A percentile compares a stretch with the other conserved stretches of the same genome.
Conservation (phyloP, 306 rosid genomes). For the Sicyos baderoa region DNA sequence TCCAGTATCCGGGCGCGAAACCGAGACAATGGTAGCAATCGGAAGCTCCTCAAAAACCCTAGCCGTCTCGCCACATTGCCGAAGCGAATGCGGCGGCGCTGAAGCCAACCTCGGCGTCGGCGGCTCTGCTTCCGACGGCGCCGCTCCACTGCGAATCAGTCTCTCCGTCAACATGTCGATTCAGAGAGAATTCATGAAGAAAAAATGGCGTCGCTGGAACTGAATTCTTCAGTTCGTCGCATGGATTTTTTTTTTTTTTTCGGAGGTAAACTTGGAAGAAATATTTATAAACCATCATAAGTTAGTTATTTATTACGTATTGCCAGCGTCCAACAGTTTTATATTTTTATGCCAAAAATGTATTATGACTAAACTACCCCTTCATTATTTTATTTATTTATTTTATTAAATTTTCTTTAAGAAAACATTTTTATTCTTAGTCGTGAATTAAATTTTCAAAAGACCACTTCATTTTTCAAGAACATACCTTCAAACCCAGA, state of each 20-base stretch:
- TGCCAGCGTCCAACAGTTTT: too few species aligned
- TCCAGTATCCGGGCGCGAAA: constrained; percentile 67
- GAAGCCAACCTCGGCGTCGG: constrained; percentile 12
- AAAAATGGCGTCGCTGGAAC: neutral
- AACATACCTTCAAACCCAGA: too few species aligned
- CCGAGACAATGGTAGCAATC: constrained; percentile 50
- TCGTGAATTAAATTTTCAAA: too few species aligned
- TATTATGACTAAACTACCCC: neutral
- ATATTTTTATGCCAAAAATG: neutral
- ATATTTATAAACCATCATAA: neutral
- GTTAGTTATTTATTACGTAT: neutral
- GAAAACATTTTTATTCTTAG: too few species aligned
- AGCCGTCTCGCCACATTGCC: constrained; percentile 33
- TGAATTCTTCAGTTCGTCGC: constrained; percentile 25
- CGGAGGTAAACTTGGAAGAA: neutral
- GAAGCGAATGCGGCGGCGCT: constrained; percentile 25
- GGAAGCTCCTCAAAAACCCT: constrained; percentile 72
- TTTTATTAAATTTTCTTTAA: too few species aligned
- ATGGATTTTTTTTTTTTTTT: constrained; percentile 23
- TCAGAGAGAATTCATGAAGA: neutral
- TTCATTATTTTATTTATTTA: too few species aligned
- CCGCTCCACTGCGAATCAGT: constrained; percentile 29
- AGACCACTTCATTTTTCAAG: too few species aligned
- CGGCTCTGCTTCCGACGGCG: constrained; percentile 28
- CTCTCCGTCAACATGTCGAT: constrained; percentile 51